Percentiles rank a stretch among this genome's conserved stretches.
Evolutionary conservation across 2,329 filamentous ascomycete species (phyloP).

Genomic region (Tolypocladium endophyticum): DNA sequence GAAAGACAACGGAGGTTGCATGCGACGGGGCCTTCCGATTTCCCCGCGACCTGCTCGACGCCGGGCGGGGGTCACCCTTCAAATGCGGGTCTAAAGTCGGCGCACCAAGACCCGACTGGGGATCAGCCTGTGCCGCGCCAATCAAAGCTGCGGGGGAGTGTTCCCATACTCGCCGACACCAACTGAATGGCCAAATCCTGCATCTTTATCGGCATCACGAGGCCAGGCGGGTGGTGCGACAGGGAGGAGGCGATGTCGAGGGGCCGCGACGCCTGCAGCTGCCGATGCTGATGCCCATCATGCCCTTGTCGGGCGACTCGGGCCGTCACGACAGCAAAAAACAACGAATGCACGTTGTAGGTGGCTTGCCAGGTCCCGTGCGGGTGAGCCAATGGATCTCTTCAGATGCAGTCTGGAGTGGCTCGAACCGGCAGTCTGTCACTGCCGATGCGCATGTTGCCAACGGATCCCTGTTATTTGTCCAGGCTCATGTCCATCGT

Average conservation of each 20-base stretch:
- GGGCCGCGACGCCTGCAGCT: neutral
- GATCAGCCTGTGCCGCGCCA: conserved; percentile 2
- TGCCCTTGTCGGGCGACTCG: neutral
- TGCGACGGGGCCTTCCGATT: neutral
- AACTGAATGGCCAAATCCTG: neutral
- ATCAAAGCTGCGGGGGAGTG: neutral
- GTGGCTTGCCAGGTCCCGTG: neutral
- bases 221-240: neutral
- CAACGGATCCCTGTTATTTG: neutral
- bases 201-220: neutral
- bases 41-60: neutral
- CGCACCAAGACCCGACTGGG: neutral
- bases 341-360: neutral
- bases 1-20: neutral
- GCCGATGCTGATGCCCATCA: neutral
- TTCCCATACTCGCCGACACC: neutral
- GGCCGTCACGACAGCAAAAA: neutral
- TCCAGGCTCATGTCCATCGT: neutral
- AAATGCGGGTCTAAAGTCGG: neutral
- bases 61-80: neutral
- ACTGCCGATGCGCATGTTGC: neutral
- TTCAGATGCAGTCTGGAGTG: neutral
- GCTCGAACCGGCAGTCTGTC: neutral
- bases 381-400: neutral
- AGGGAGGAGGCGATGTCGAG: neutral